Percentiles rank a stretch among this genome's conserved stretches.
phyloP scores from a whole-genome alignment of 2,329 filamentous ascomycete genomes.

The Gyromitra esculenta region DNA sequence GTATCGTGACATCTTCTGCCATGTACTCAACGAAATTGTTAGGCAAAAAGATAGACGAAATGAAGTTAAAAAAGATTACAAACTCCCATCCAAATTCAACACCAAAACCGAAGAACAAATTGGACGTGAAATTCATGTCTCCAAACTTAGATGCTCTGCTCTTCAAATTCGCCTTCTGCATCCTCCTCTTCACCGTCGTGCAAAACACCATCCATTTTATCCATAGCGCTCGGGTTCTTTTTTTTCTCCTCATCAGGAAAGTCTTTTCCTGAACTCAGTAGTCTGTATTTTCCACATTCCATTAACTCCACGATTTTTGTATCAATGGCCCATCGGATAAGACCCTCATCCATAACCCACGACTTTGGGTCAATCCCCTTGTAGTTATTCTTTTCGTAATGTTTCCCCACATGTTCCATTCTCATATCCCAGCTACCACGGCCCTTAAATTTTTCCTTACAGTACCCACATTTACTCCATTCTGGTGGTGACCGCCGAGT shows the following conservation, averaged over 20 bases:
- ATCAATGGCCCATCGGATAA: conserved; percentile 39
- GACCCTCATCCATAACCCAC: conserved; percentile 41
- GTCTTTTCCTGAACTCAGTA: conserved; percentile 31
- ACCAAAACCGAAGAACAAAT: not conserved
- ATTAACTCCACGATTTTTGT: conserved; percentile 23
- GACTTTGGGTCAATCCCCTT: conserved; percentile 16
- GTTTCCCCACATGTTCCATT: conserved; percentile 87
- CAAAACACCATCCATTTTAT: not conserved
- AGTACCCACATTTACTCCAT: conserved; percentile 71
- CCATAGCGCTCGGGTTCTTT: conserved; percentile 6
- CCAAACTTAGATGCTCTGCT: conserved; percentile 16
- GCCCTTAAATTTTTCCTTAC: conserved; percentile 71
- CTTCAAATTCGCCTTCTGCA: conserved; percentile 39
- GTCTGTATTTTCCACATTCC: conserved; percentile 9
- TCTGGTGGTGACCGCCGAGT: conserved; percentile 71
- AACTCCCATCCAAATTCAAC: conserved; percentile 14
- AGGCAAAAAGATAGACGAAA: not conserved
- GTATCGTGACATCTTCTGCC: conserved; percentile 1
- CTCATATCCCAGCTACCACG: conserved; percentile 77
- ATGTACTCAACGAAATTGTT: conserved; percentile 4
- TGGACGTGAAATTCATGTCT: not conserved
- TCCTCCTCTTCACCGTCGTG: conserved; percentile 19
- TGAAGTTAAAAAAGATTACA: not conserved
- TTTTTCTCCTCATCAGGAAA: conserved; percentile 54
- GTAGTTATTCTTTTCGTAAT: conserved; percentile 69